These are phyloP conservation scores for Glonium stellatum DNA, from an alignment of 495 filamentous ascomycete genomes.

Conservation along the genomic window DNA sequence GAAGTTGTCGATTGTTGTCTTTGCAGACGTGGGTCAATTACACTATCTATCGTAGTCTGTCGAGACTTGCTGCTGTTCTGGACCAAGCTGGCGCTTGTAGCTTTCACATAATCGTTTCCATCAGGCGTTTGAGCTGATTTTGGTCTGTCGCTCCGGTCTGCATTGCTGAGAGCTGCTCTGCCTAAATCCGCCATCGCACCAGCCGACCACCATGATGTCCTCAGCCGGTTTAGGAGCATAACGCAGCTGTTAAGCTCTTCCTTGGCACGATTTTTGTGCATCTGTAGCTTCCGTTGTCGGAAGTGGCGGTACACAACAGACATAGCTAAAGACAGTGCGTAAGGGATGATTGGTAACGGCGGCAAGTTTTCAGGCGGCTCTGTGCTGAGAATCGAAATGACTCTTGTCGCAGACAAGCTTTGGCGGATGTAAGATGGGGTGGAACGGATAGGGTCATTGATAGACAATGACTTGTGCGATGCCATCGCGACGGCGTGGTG, in stretches of 20 bases:
- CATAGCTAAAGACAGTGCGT: constrained; percentile 59
- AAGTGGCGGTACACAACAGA: constrained; percentile 66
- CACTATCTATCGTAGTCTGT: neutral
- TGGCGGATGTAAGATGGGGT: constrained; percentile 53
- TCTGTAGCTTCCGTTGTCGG: constrained; percentile 56
- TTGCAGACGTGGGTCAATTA: constrained; percentile 24
- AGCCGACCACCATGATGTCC: constrained; percentile 56
- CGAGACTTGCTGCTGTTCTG: constrained; percentile 9
- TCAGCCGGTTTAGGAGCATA: constrained; percentile 48
- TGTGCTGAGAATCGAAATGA: constrained; percentile 52
- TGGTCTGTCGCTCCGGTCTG: constrained; percentile 19
- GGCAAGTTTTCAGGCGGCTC: constrained; percentile 49
- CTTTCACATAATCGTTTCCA: neutral
- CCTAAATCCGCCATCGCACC: constrained; percentile 56
- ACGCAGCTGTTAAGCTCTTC: constrained; percentile 54
- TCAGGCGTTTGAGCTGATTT: neutral
- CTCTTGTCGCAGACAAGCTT: constrained; percentile 56
- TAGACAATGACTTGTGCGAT: constrained; percentile 43
- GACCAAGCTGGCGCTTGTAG: neutral
- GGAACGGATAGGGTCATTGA: constrained; percentile 34
- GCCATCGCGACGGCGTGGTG: constrained; percentile 66
- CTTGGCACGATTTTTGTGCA: constrained; percentile 56
- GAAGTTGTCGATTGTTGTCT: constrained; percentile 3
- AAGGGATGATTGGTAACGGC: constrained; percentile 60
- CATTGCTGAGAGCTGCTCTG: constrained; percentile 24